Evolutionary conservation across 2,329 filamentous ascomycete species (phyloP).

Genomic region (Daldinia eschscholtzii): DNA sequence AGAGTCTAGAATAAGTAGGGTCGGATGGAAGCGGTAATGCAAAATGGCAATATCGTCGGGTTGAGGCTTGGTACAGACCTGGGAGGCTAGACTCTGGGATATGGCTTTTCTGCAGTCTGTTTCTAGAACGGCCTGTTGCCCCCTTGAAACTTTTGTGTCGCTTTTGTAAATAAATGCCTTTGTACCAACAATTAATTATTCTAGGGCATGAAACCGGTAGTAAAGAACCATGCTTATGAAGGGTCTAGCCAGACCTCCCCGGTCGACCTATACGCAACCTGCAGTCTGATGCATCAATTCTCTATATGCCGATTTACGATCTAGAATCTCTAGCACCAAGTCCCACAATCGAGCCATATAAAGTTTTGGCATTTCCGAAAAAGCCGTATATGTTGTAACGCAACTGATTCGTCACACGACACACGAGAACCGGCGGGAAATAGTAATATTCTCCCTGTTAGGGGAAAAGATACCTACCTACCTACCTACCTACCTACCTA

Average conservation of each 20-base stretch:
- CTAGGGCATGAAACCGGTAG: conserved; percentile 9
- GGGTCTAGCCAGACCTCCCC: conserved; percentile 11
- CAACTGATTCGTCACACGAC: conserved; percentile 24
- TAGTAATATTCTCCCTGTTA: not conserved
- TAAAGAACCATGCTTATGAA: conserved; percentile 7
- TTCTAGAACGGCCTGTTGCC: conserved; percentile 13
- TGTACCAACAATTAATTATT: conserved; percentile 5
- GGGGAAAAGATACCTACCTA: not conserved
- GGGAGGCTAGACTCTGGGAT: not conserved
- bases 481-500: too few relatives aligned
- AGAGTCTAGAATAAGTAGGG: not conserved
- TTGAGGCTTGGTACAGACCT: not conserved
- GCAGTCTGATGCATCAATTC: conserved; percentile 28
- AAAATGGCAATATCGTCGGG: conserved; percentile 11
- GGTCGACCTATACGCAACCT: conserved; percentile 13
- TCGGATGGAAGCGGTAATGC: not conserved
- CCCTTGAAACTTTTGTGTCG: not conserved
- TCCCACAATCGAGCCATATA: conserved; percentile 37
- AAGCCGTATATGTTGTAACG: conserved; percentile 22
- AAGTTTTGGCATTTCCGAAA: conserved; percentile 17
- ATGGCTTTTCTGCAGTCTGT: not conserved
- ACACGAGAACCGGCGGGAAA: conserved; percentile 11
- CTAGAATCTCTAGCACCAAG: conserved; percentile 26
- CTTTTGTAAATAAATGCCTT: conserved; percentile 3
- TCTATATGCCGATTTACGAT: conserved; percentile 36